Conservation (phyloP, 306 rosid species). For the Vachellia collinsii region DNA sequence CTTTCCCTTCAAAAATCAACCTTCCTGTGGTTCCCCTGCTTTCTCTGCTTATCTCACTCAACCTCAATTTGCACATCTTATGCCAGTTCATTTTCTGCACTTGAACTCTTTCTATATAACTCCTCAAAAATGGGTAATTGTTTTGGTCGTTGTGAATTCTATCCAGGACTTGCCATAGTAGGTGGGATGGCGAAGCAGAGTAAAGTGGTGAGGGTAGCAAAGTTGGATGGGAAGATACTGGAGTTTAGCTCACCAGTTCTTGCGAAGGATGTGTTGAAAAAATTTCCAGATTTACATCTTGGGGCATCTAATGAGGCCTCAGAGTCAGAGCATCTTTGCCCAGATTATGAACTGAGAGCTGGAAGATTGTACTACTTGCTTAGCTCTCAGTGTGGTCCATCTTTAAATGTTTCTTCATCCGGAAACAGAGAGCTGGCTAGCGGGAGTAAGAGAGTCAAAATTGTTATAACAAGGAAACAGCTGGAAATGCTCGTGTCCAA, state of each 20-base stretch:
- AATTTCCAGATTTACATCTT: constrained; percentile 41
- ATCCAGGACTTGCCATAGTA: constrained; percentile 18
- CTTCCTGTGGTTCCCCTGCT: constrained; percentile 29
- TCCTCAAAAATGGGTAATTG: constrained; percentile 64
- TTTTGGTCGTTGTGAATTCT: constrained; percentile 40
- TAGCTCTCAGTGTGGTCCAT: constrained; percentile 33
- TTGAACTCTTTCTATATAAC: not conserved
- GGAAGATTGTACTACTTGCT: constrained; percentile 65
- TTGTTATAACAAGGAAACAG: constrained; percentile 67
- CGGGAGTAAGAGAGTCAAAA: constrained; percentile 58
- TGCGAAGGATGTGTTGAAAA: constrained; percentile 57
- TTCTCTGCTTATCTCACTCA: constrained; percentile 24
- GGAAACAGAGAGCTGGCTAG: constrained; percentile 6
- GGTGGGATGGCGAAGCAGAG: constrained; percentile 27
- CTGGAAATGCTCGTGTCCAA: constrained; percentile 60
- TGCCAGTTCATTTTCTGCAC: not conserved
- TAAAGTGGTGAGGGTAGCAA: constrained; percentile 51
- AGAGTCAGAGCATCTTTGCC: constrained; percentile 46
- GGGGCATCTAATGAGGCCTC: constrained; percentile 51
- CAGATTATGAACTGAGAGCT: constrained; percentile 50
- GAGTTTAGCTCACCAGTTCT: constrained; percentile 50
- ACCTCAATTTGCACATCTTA: not conserved
- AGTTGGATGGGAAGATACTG: constrained; percentile 59
- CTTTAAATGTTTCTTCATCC: constrained; percentile 22
- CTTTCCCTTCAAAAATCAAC: constrained; percentile 42